A percentile compares a stretch with the other conserved stretches of the same genome.
These are phyloP conservation scores for Penicillium polonicum DNA, from an alignment of 2,329 filamentous ascomycete species.

Conservation along the genomic window DNA sequence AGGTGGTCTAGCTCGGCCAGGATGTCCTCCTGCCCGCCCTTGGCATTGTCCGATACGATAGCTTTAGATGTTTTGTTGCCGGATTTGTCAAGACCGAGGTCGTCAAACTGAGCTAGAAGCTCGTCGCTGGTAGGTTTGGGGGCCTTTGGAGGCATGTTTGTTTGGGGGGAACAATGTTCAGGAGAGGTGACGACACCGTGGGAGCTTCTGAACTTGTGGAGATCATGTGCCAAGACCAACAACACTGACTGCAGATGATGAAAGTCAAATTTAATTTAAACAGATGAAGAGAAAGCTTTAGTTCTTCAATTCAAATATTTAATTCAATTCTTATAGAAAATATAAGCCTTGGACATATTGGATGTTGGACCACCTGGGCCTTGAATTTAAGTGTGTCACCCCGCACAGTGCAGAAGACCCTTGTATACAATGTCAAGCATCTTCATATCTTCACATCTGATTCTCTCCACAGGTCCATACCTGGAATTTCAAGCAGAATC, in stretches of 20 bases:
- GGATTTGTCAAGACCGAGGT: conserved; percentile 42
- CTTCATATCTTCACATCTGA: neutral
- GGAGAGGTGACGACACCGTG: conserved; percentile 28
- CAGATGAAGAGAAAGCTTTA: neutral
- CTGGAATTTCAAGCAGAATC: neutral
- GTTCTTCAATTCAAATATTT: neutral
- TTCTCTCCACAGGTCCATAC: neutral
- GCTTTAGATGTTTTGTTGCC: conserved; percentile 33
- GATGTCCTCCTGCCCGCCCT: conserved; percentile 64
- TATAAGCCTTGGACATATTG: neutral
- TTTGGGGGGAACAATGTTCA: conserved; percentile 15
- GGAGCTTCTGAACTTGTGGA: conserved; percentile 24
- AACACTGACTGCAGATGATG: neutral
- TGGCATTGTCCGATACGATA: conserved; percentile 20
- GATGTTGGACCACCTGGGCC: neutral
- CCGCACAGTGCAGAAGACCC: neutral
- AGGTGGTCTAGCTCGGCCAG: conserved; percentile 85
- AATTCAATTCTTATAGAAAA: neutral
- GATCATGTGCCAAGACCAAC: conserved; percentile 25
- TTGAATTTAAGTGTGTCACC: neutral
- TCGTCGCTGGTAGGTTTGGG: conserved; percentile 49
- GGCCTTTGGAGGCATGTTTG: conserved; percentile 38
- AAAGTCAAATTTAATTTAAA: neutral
- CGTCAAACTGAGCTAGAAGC: conserved; percentile 51
- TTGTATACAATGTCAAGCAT: neutral